Base-by-base conservation (phyloP, 1,139 yeast species). In the Waltiozyma sp. region DNA sequence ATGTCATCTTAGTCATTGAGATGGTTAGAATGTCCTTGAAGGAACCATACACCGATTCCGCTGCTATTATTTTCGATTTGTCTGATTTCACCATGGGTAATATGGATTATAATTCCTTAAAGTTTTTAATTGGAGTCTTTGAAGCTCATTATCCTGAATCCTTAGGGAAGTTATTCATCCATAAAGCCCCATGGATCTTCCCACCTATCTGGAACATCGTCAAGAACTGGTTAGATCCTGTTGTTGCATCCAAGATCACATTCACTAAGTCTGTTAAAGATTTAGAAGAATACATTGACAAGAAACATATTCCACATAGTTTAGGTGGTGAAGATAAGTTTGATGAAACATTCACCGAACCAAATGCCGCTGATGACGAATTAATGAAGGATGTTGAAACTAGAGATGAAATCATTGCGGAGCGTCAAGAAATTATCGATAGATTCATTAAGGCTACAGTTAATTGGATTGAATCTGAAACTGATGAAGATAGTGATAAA, bases 121-220 rank as follows among this genome's bases (percentile, higher is more conserved):
- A 82, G 61, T 86, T 82, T 62, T 72, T 87, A 63, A 77, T 84
- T 47, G 70, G 74, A 44, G 77, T 85, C 47, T 84, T 87, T 58
- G 95, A 87, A 64, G 87, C 87, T 1, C 88, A 85, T 59, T 87
- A 85, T 59, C 96, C 96, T 1, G 96, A 87, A 61, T 78, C 82
- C 41, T 69, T 87, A 40, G 93, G 93, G 16, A 73, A 73, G 43
- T 63, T 87, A 42, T 69, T 84, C 55, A 77, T 87, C 49, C 94
- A 87, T 64, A 82, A 82, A 52, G 95, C 95, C 0, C 96, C 96
- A 7, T 84, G 95, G 93, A 72, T 87, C 39, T 87, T 87, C 66
- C 74, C 80, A 48, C 85, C 93, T 28, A 81, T 86, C 49, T 87
- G 95, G 95, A 79, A 77, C 48, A 72, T 86, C 51, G 78, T 87